phyloP scores from a whole-genome alignment of 163 green algal species.

The Trebouxia gelatinosa region DNA sequence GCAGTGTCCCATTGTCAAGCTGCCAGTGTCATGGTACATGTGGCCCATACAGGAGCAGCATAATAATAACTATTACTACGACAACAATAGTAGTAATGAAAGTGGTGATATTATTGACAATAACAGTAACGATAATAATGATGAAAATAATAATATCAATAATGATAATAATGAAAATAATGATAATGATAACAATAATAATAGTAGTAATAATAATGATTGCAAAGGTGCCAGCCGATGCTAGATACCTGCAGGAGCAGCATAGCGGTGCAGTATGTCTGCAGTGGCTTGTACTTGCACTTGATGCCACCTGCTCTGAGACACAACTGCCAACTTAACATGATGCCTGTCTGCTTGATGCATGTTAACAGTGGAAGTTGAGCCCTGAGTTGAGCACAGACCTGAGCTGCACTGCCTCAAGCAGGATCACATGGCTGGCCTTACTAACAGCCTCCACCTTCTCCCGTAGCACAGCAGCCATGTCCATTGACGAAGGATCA shows the following conservation, averaged over 20 bases:
- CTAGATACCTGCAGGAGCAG: background rate
- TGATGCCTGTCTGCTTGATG: no score
- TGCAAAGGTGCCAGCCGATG: background rate
- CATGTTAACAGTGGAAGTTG: no score
- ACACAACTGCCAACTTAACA: no score
- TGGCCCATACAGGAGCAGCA: background rate
- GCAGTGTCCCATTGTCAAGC: background rate
- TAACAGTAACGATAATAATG: no score
- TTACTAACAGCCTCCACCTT: constrained; percentile 21
- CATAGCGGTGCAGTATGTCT: background rate
- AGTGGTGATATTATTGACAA: background rate
- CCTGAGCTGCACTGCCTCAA: constrained; percentile 25
- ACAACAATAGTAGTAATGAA: background rate
- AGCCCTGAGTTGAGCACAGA: background rate
- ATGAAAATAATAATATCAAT: background rate
- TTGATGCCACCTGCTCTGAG: background rate
- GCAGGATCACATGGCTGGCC: constrained; percentile 15
- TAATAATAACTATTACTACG: background rate
- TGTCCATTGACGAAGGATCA: background rate
- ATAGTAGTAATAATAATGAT: background rate
- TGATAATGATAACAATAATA: no score
- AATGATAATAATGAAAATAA: background rate
- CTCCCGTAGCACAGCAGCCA: background rate
- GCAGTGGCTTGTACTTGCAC: background rate
- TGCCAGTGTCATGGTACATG: background rate